phyloP scores from a whole-genome alignment of 1,284 basidiomycete species.

The Rhodotorula sp. region DNA sequence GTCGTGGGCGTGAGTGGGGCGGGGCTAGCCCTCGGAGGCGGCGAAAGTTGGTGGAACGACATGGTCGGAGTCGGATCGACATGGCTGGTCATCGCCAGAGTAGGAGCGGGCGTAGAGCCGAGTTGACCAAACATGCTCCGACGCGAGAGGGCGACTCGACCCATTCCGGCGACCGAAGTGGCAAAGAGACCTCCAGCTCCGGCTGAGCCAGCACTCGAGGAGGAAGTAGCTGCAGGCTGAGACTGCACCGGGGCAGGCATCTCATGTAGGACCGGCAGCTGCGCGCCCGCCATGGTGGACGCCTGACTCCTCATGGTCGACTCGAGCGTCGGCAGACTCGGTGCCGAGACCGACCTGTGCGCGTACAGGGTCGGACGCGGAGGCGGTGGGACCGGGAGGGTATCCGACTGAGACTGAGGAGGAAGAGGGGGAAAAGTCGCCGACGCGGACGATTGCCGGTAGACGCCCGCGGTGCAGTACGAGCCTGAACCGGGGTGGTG shows the following conservation, averaged over 20 bases:
- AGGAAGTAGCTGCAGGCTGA: not conserved
- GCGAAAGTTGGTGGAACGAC: not conserved
- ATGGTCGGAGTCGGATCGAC: not conserved
- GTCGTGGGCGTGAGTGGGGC: not conserved
- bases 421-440: not conserved
- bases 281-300: not conserved
- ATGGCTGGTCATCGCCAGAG: not conserved
- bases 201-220: not conserved
- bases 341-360: slow-evolving; percentile 8
- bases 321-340: not conserved
- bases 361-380: not conserved
- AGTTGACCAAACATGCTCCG: slow-evolving; percentile 20
- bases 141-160: slow-evolving; percentile 37
- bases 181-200: slow-evolving; percentile 26
- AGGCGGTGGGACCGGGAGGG: not conserved
- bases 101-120: not conserved
- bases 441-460: not conserved
- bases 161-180: slow-evolving; percentile 36
- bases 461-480: not conserved
- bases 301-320: not conserved
- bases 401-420: not conserved
- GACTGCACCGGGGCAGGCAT: not conserved
- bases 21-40: slow-evolving; percentile 8
- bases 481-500: not conserved
- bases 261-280: not conserved